Evolutionary conservation across 1,284 basidiomycete species (phyloP), one percentile per base, ranked within the genome.

Genomic region (Pseudomicrostroma phylloplanum): DNA sequence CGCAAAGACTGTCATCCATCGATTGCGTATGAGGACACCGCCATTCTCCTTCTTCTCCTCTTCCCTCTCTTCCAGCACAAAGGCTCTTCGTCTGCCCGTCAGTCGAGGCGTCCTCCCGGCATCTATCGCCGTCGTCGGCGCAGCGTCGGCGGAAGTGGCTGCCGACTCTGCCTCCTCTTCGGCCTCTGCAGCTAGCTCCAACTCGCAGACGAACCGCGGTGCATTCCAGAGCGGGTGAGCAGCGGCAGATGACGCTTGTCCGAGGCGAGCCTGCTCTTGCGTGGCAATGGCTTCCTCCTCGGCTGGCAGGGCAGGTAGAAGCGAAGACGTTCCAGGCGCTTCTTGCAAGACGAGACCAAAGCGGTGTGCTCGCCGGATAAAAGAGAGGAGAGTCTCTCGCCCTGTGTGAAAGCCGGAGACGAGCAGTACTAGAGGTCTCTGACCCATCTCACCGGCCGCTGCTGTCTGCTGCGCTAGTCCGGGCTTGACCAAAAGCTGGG

Each of bases 361-460:
- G 0, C 67, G 55, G 23, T 63, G 56, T 0, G 71, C 72, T 19
- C 66, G 59, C 3, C 72, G 61, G 17, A 77, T 64, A 56, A 78
- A 78, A 4, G 62, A 58, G 2, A 70, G 67, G 6, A 78, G 64
- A 42, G 67, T 72, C 15, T 71, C 68, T 17, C 76, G 56, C 19
- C 76, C 75, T 2, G 76, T 78, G 59, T 78, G 76, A 17, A 78
- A 48, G 6, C 76, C 76, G 0, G 75, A 66, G 12, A 77, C 72
- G 42, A 78, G 70, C 56, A 73, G 65, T 7, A 78, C 67, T 9
- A 36, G 30, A 36, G 30, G 30, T 9, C 4, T 36, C 8, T 71
- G 65, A 0, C 30, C 43, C 0, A 13, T 15, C 9, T 36, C 30
- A 36, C 30, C 30, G 30, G 4, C 30, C 30, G 3, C 9, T 3